Evolutionary conservation across 2,329 filamentous ascomycete genomes (phyloP).

Genomic region (Sphaerostilbella broomeana): DNA sequence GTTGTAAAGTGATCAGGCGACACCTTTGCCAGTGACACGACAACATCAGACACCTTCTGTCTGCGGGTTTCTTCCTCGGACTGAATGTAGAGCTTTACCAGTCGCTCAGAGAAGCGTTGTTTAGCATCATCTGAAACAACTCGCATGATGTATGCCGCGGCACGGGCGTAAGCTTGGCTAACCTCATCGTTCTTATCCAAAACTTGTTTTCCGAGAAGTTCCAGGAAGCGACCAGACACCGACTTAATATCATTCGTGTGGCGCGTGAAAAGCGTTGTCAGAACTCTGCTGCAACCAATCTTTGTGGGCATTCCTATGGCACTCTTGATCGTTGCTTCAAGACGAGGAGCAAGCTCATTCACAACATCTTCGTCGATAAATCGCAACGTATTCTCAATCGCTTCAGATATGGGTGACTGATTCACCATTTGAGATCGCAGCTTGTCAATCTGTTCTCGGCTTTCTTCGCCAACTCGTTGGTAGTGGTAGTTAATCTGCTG

Average conservation of each 20-base stretch:
- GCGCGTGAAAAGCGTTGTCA: constrained; percentile 78
- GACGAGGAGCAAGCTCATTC: constrained; percentile 60
- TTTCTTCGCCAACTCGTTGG: constrained; percentile 80
- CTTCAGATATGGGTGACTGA: constrained; percentile 83
- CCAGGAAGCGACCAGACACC: constrained; percentile 69
- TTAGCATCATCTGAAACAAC: constrained; percentile 44
- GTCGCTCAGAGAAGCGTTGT: constrained; percentile 43
- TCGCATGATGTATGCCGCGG: constrained; percentile 77
- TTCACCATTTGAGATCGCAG: constrained; percentile 75
- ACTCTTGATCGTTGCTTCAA: constrained; percentile 75
- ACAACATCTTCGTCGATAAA: constrained; percentile 75
- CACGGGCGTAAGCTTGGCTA: constrained; percentile 77
- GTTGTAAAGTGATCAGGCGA: constrained; percentile 82
- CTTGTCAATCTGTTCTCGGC: constrained; percentile 84
- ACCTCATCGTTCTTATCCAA: constrained; percentile 93
- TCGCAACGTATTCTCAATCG: constrained; percentile 82
- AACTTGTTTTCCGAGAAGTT: constrained; percentile 70
- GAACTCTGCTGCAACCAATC: constrained; percentile 78
- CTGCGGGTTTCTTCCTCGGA: constrained; percentile 71
- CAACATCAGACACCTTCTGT: constrained; percentile 73
- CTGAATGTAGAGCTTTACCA: constrained; percentile 69
- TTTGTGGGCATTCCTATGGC: constrained; percentile 91
- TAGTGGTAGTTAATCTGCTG: constrained; percentile 90
- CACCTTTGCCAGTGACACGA: constrained; percentile 75
- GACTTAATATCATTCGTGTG: constrained; percentile 69